These are phyloP conservation scores for Grosmannia clavigera DNA, from an alignment of 2,329 filamentous ascomycete genomes.

Conservation along the genomic window DNA sequence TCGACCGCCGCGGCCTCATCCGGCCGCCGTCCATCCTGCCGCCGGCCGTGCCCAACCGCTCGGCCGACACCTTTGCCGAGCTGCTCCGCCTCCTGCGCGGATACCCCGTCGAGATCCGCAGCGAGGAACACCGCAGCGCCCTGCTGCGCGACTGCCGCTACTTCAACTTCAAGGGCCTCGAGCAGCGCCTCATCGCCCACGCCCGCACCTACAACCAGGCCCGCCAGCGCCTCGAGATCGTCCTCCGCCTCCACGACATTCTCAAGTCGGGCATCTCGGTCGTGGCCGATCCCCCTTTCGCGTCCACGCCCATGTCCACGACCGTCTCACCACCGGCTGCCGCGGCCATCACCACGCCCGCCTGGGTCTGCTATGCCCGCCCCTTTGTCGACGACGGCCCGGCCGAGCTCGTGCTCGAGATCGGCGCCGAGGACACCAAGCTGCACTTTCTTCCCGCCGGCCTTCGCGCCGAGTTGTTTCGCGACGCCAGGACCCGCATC, in stretches of 20 bases:
- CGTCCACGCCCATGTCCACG: background rate
- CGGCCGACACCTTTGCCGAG: constrained; percentile 73
- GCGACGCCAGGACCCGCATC: constrained; percentile 56
- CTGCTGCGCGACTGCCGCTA: constrained; percentile 81
- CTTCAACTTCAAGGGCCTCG: constrained; percentile 82
- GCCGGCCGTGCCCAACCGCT: constrained; percentile 67
- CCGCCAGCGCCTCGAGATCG: constrained; percentile 59
- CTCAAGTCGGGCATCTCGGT: constrained; percentile 73
- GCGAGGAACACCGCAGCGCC: constrained; percentile 63
- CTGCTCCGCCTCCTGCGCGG: constrained; percentile 71
- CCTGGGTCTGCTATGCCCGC: constrained; percentile 66
- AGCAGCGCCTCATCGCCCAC: constrained; percentile 75
- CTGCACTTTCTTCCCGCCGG: constrained; percentile 30
- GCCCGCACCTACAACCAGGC: constrained; percentile 62
- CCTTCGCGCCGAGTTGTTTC: constrained; percentile 61
- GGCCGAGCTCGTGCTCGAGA: constrained; percentile 68
- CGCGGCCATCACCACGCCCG: constrained; percentile 18
- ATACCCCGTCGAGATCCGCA: constrained; percentile 66
- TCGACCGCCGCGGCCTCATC: constrained; percentile 65
- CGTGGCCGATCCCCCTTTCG: constrained; percentile 27
- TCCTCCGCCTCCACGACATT: constrained; percentile 73
- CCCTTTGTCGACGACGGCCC: constrained; percentile 71
- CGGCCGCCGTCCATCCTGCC: constrained; percentile 79
- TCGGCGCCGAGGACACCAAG: constrained; percentile 52
- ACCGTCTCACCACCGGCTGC: background rate